Percentiles rank a stretch among this genome's conserved stretches.
Evolutionary conservation across 2,329 filamentous ascomycete species (phyloP).

Genomic region (Phaeosphaeria sp.): DNA sequence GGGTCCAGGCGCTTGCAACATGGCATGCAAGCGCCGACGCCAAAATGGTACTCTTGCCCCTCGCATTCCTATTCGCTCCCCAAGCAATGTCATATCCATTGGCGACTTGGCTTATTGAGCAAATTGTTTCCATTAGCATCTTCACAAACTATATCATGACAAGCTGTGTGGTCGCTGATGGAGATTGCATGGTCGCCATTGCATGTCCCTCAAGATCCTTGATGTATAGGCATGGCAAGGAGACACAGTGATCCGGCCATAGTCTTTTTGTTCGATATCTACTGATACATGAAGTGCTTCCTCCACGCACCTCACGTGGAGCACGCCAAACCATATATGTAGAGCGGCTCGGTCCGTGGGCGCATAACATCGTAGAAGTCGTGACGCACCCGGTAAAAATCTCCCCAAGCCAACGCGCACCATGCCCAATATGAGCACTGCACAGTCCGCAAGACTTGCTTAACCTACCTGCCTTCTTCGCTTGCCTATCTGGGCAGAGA

Average conservation of each 20-base stretch:
- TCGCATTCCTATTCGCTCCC: background rate
- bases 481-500: slow-evolving; percentile 99
- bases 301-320: background rate
- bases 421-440: slow-evolving; percentile 22
- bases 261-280: background rate
- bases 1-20: slow-evolving; percentile 22
- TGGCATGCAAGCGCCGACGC: slow-evolving; percentile 5
- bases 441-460: slow-evolving; percentile 33
- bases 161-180: background rate
- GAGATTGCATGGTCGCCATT: background rate
- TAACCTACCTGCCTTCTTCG: slow-evolving; percentile 92
- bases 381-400: background rate
- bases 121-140: background rate
- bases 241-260: background rate
- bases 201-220: too few species aligned
- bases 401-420: background rate
- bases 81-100: background rate
- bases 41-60: background rate
- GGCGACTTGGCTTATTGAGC: background rate
- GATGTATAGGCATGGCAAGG: too few species aligned
- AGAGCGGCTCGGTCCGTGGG: background rate
- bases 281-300: background rate
- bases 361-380: background rate
- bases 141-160: background rate
- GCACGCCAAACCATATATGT: background rate